These are phyloP conservation scores for Oryza glumipatula DNA, from an alignment of 176 grass and related monocot species.

Conservation along the genomic window DNA sequence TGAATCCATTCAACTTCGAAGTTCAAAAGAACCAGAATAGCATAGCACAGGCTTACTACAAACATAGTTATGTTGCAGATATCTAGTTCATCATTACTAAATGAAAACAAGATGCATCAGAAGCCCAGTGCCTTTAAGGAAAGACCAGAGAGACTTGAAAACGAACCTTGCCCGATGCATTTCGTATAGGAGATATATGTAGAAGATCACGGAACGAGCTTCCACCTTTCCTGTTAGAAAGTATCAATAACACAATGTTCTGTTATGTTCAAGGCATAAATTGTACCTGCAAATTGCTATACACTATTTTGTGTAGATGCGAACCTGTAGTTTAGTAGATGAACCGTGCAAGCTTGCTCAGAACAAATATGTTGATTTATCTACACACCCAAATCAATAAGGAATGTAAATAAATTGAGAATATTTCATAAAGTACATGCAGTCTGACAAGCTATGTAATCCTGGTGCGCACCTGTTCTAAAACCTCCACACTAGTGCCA, in stretches of 20 bases:
- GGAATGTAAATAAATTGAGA: conserved; percentile 9
- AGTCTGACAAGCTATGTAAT: conserved; percentile 29
- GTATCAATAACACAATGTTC: conserved; percentile 18
- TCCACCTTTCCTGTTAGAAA: conserved; percentile 83
- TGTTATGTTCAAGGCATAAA: conserved; percentile 24
- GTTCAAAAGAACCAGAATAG: too few species aligned
- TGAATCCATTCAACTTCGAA: too few species aligned
- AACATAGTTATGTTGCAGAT: too few species aligned
- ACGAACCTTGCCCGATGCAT: conserved; percentile 88
- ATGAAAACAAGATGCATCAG: conserved; percentile 17
- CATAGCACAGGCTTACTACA: too few species aligned
- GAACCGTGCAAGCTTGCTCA: conserved; percentile 69
- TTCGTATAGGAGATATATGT: conserved; percentile 88
- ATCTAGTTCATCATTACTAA: conserved; percentile 10
- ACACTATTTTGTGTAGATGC: conserved; percentile 1
- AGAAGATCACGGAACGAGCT: conserved; percentile 76
- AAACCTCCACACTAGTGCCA: conserved; percentile 61
- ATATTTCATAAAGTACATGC: conserved; percentile 16
- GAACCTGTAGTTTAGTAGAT: conserved; percentile 83
- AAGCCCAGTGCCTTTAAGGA: conserved; percentile 18
- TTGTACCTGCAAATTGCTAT: conserved; percentile 15
- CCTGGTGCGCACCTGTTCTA: conserved; percentile 67
- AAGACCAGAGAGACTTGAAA: conserved; percentile 32
- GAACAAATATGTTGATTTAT: conserved; percentile 74
- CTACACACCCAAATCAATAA: conserved; percentile 47